Conservation (phyloP, 805 yeast species). For the Ogataea trehalophila region DNA sequence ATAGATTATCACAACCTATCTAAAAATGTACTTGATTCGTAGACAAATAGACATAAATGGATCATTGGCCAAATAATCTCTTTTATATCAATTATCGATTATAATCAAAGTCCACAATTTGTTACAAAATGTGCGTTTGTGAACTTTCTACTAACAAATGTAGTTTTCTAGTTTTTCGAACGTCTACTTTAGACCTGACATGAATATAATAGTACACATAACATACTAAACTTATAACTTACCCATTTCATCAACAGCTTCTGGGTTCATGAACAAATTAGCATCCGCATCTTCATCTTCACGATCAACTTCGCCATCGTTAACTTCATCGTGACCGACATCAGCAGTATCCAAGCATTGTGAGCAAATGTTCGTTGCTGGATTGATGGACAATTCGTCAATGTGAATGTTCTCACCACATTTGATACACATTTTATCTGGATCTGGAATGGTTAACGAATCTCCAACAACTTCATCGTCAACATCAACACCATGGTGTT, state of each 20-base stretch:
- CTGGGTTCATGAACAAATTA: conserved; percentile 22
- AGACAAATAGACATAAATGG: no score
- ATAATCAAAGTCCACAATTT: no score
- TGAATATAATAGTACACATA: not conserved
- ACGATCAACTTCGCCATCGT: conserved; percentile 18
- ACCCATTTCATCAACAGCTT: conserved; percentile 5
- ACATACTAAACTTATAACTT: not conserved
- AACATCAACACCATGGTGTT: not conserved
- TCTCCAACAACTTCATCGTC: conserved; percentile 14
- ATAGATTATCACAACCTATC: no score
- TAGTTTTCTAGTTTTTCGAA: no score
- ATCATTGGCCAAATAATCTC: no score
- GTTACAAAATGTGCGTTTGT: no score
- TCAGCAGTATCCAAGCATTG: conserved; percentile 19
- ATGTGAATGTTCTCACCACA: conserved; percentile 25
- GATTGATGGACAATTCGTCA: conserved; percentile 25
- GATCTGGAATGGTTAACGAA: conserved; percentile 23
- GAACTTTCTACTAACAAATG: no score
- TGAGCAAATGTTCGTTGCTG: conserved; percentile 24
- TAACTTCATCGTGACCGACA: conserved; percentile 12
- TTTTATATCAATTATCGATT: no score
- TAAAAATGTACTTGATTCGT: no score
- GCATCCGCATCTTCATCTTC: conserved; percentile 13
- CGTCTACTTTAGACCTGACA: no score
- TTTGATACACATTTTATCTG: conserved; percentile 24